phyloP scores from a whole-genome alignment of 2,329 filamentous ascomycete genomes.

The Epichloe brachyelytri region DNA sequence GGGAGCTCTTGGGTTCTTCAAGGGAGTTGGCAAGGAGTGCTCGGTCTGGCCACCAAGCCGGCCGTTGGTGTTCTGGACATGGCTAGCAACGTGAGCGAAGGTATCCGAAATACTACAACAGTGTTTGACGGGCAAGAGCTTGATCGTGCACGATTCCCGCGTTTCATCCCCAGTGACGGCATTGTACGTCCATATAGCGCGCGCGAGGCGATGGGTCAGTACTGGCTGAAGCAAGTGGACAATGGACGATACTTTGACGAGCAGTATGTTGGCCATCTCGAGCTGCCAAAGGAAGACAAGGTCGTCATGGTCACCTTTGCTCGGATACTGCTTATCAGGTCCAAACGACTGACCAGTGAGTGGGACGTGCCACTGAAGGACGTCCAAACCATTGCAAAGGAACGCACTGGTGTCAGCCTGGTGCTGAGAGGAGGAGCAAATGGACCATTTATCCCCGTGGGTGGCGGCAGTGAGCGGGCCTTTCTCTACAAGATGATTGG shows the following conservation, averaged over 20 bases:
- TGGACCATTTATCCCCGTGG: constrained; percentile 86
- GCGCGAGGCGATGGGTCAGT: constrained; percentile 90
- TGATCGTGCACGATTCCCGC: constrained; percentile 83
- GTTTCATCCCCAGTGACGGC: constrained; percentile 84
- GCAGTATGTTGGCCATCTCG: constrained; percentile 90
- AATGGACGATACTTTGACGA: constrained; percentile 98
- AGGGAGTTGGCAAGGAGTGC: constrained; percentile 87
- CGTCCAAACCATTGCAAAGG: constrained; percentile 92
- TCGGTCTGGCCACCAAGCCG: constrained; percentile 92
- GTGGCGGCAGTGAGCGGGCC: constrained; percentile 62
- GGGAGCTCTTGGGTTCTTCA: constrained; percentile 87
- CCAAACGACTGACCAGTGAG: constrained; percentile 72
- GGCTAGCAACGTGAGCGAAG: constrained; percentile 91
- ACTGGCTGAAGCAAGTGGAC: constrained; percentile 97
- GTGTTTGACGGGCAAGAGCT: constrained; percentile 93
- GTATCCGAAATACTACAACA: constrained; percentile 95
- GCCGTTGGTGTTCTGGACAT: constrained; percentile 95
- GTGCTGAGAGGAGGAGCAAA: constrained; percentile 81
- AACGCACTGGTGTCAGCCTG: constrained; percentile 84
- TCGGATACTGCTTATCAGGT: constrained; percentile 81
- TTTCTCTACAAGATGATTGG: constrained; percentile 55
- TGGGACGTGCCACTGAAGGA: constrained; percentile 97
- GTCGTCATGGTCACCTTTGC: constrained; percentile 80
- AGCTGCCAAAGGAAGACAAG: constrained; percentile 79
- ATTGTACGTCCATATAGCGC: constrained; percentile 91